Conservation (phyloP, 139 green algal genomes). For the Raphidocelis subcapitata region DNA sequence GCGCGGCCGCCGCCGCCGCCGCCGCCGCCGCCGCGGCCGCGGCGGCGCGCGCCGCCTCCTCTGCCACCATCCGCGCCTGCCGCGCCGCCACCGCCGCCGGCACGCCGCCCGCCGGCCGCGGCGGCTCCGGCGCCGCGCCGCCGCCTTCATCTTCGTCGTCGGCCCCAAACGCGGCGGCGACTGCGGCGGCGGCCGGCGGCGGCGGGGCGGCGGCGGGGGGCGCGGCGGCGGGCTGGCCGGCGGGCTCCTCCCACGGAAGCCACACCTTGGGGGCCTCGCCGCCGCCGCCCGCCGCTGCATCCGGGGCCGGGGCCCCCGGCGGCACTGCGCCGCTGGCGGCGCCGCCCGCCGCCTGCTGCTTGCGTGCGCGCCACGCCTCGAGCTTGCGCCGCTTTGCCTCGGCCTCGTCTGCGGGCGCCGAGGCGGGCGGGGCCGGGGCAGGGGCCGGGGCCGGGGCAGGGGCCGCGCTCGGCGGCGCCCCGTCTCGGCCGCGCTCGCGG, state of each 20-base stretch:
- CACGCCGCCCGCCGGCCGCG: constrained; percentile 13
- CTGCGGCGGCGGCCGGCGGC: background rate
- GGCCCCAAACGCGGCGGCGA: background rate
- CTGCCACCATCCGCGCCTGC: background rate
- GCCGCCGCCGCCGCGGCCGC: background rate
- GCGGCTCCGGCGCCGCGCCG: constrained; percentile 13
- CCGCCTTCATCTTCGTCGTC: background rate
- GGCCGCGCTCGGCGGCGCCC: background rate
- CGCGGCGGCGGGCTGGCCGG: background rate
- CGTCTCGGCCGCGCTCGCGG: constrained; percentile 4
- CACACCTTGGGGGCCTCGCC: constrained; percentile 12
- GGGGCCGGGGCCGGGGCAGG: constrained; percentile 1
- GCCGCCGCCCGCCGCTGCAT: constrained; percentile 19
- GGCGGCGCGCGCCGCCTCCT: constrained; percentile 1
- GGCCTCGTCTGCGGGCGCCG: background rate
- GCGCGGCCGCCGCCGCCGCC: background rate
- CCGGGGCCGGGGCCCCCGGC: background rate
- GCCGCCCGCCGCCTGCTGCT: constrained; percentile 9
- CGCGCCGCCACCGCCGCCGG: constrained; percentile 3
- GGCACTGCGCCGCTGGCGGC: background rate
- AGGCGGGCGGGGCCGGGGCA: background rate
- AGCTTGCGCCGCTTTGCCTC: constrained; percentile 32
- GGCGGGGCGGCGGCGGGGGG: background rate
- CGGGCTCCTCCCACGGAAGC: constrained; percentile 59
- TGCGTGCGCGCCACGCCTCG: constrained; percentile 41